Base-by-base conservation (phyloP, 176 grass and related monocot genomes). In the Eragrostis nindensis region DNA sequence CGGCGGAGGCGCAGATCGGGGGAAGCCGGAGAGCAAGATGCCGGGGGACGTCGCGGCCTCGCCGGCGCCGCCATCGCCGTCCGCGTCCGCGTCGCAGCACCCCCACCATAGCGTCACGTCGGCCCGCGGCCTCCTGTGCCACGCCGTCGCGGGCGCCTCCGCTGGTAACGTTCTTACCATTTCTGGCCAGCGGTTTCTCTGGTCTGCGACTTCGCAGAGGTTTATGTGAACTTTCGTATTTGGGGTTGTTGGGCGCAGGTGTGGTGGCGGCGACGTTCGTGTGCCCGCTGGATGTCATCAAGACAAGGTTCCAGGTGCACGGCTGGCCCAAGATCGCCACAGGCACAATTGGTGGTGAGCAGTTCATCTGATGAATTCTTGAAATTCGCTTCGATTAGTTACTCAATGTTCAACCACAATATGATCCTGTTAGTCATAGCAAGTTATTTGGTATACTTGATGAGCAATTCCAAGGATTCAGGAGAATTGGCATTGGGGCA, bases 231-330 rank as follows among this genome's bases (percentile, higher is more conserved):
- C 2, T 50, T 12, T 32, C 76, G 48, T 15, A 54, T 54, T 71
- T 36, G 62, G 48, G 41, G 67, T 27, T 41, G 60, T 19, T 59
- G 6, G 27, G n/a, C 21, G 63, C 72, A 99, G 93, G 96, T 62
- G 90, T 88, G 19, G 86, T 99, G 53, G 96, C 92, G 2, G 93
- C 96, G 27, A 95, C 96, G 46, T 99, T 99, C n/a, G 96, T 99
- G 64, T 99, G 96, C 80, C 96, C 96, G 53, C 82, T 99, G 22
- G 96, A 99, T 62, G 96, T 99, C 47, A 90, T 99, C 93, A 99
- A 99, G 86, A 99, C 93, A 2, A 95, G 96, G 83, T 94, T 99
- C 48, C 96, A 99, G 86, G 96, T 99, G 9, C 91, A 91, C 71
- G 96, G 96, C 52, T 88, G 88, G 80, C 83, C 88, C 22, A 88